Conservation (phyloP, 768 basidiomycete species). For the Rhizopogon vinicolor region DNA sequence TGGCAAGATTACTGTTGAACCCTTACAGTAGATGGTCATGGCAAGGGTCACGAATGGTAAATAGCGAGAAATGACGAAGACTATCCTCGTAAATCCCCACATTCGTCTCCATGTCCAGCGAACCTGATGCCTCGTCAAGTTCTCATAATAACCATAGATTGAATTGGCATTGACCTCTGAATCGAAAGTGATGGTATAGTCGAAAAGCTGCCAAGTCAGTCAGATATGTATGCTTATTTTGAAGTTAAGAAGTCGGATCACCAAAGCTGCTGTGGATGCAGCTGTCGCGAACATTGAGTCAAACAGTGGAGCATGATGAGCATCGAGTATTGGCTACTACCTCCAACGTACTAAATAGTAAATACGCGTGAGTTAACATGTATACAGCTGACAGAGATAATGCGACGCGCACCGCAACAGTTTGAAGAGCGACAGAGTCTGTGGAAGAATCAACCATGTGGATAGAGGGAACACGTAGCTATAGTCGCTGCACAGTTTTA, state of each 20-base stretch:
- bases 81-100: constrained; percentile 14
- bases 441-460: no score
- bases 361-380: neutral
- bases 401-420: neutral
- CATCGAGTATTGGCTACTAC: neutral
- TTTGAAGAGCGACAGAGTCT: neutral
- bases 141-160: no score
- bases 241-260: neutral
- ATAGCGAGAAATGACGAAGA: constrained; percentile 17
- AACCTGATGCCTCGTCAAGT: constrained; percentile 4
- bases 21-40: constrained; percentile 6
- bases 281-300: neutral
- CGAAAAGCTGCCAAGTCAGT: neutral
- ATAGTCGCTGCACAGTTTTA: no score
- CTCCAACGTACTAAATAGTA: neutral
- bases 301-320: no score
- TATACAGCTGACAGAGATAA: neutral
- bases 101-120: constrained; percentile 11
- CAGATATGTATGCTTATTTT: neutral
- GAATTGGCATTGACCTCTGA: neutral
- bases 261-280: neutral
- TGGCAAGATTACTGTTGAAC: neutral
- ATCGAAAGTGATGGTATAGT: neutral
- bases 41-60: constrained; percentile 13
- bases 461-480: no score